A percentile compares a stretch with the other conserved stretches of the same genome.
These are phyloP conservation scores for Agmasoma carcini DNA, from an alignment of 371 early-diverging fungal genomes.

Conservation along the genomic window DNA sequence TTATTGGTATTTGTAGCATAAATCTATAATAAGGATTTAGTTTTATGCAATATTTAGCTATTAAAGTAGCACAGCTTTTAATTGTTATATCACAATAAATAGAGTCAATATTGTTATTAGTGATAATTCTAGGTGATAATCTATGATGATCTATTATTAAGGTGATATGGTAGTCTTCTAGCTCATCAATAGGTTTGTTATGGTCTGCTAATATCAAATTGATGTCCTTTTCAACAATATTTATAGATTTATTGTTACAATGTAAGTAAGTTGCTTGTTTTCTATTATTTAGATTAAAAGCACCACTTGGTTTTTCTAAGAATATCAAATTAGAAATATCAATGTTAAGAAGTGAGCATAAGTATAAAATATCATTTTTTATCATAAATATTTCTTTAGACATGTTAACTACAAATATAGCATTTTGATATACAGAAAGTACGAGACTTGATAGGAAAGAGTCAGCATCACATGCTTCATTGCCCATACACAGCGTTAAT, in stretches of 20 bases:
- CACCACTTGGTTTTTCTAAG: constrained; percentile 30
- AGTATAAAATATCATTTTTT: constrained; percentile 48
- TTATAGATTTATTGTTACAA: neutral
- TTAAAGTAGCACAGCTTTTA: constrained; percentile 37
- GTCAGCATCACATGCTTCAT: constrained; percentile 51
- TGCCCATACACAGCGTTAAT: constrained; percentile 47
- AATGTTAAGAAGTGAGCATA: constrained; percentile 35
- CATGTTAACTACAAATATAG: constrained; percentile 51
- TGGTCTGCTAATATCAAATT: constrained; percentile 39
- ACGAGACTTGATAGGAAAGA: constrained; percentile 51
- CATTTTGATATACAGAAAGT: constrained; percentile 36
- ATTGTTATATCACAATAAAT: constrained; percentile 43
- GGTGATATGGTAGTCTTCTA: constrained; percentile 20
- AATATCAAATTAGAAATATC: constrained; percentile 45
- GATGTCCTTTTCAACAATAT: constrained; percentile 25
- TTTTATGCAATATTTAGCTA: constrained; percentile 43
- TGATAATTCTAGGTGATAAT: neutral
- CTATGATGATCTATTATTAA: constrained; percentile 46
- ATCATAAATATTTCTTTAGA: constrained; percentile 41
- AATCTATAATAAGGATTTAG: neutral
- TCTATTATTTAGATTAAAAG: constrained; percentile 14
- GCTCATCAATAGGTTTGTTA: constrained; percentile 36
- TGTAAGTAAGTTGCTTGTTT: constrained; percentile 23
- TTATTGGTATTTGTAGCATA: constrained; percentile 38
- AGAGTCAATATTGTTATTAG: constrained; percentile 4